A percentile compares a stretch with the other conserved stretches of the same genome.
Conservation (phyloP, 306 rosid species). For the Acacia crassicarpa region DNA sequence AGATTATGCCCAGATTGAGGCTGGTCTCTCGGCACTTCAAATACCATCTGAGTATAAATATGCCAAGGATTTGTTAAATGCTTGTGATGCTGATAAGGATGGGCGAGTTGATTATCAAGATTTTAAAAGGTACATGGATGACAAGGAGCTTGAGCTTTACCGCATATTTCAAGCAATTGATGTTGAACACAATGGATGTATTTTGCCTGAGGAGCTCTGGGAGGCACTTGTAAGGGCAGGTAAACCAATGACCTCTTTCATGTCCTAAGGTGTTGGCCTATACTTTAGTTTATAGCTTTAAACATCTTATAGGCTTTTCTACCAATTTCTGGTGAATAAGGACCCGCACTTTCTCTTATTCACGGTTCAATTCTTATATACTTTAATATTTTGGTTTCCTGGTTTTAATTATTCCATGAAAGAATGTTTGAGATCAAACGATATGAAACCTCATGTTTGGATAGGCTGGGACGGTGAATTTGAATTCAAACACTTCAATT, state of each 20-base stretch:
- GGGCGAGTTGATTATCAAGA: constrained; percentile 76
- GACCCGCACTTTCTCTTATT: not conserved
- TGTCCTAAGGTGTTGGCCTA: not conserved
- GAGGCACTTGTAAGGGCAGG: constrained; percentile 94
- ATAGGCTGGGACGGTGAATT: not conserved
- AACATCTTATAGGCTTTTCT: not conserved
- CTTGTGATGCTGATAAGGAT: constrained; percentile 76
- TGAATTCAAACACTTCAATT: not conserved
- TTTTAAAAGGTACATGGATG: constrained; percentile 86
- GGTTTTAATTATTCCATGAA: constrained; percentile 1
- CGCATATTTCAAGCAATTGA: constrained; percentile 92
- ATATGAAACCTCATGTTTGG: not conserved
- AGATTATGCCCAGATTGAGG: constrained; percentile 71
- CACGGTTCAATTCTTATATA: not conserved
- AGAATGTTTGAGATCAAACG: constrained; percentile 1
- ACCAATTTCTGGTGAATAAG: not conserved
- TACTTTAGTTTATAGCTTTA: not conserved
- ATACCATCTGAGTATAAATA: constrained; percentile 87
- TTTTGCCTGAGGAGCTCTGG: constrained; percentile 93
- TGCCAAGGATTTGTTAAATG: constrained; percentile 77
- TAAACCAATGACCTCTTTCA: constrained; percentile 25
- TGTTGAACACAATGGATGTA: constrained; percentile 88
- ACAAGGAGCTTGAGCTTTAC: constrained; percentile 90
- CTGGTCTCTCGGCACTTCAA: constrained; percentile 76
- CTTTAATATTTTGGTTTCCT: constrained; percentile 15